These are phyloP conservation scores for Nakaseomyces sp. DNA, from an alignment of 1,139 yeast genomes.

Conservation along the genomic window DNA sequence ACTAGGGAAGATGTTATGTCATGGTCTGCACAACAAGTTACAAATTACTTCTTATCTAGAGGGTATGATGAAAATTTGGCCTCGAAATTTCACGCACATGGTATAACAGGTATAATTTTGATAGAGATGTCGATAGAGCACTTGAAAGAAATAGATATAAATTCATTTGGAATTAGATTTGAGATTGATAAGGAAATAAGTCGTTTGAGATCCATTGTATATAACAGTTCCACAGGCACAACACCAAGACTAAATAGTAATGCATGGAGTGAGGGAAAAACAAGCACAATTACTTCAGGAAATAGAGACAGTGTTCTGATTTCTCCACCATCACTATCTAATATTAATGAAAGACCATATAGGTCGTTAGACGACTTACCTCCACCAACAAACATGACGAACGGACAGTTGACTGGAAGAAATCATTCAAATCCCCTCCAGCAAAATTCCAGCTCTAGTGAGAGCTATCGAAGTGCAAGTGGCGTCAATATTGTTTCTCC, in stretches of 20 bases:
- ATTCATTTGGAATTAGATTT: slow-evolving; percentile 89
- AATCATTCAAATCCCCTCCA: not conserved
- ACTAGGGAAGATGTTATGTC: slow-evolving; percentile 38
- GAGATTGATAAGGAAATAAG: slow-evolving; percentile 86
- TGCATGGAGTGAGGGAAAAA: not conserved
- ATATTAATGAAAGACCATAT: not conserved
- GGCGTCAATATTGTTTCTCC: not conserved
- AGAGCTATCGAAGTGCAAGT: not conserved
- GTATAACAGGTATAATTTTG: slow-evolving; percentile 77
- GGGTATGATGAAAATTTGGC: slow-evolving; percentile 69
- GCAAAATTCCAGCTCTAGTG: not conserved
- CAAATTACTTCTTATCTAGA: slow-evolving; percentile 58
- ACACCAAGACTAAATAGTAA: slow-evolving; percentile 1
- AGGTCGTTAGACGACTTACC: slow-evolving; percentile 42
- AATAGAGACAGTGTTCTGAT: slow-evolving; percentile 1
- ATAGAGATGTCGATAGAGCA: slow-evolving; percentile 78
- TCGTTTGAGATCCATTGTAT: slow-evolving; percentile 35
- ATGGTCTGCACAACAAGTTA: slow-evolving; percentile 86
- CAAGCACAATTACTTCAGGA: not conserved
- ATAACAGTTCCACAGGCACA: not conserved
- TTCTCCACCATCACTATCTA: not conserved
- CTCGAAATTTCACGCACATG: slow-evolving; percentile 73
- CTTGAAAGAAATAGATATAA: slow-evolving; percentile 82
- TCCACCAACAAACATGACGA: not conserved
- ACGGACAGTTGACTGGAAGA: not conserved